phyloP scores from a whole-genome alignment of 2,329 filamentous ascomycete genomes.

The Didymosphaeria variabile region DNA sequence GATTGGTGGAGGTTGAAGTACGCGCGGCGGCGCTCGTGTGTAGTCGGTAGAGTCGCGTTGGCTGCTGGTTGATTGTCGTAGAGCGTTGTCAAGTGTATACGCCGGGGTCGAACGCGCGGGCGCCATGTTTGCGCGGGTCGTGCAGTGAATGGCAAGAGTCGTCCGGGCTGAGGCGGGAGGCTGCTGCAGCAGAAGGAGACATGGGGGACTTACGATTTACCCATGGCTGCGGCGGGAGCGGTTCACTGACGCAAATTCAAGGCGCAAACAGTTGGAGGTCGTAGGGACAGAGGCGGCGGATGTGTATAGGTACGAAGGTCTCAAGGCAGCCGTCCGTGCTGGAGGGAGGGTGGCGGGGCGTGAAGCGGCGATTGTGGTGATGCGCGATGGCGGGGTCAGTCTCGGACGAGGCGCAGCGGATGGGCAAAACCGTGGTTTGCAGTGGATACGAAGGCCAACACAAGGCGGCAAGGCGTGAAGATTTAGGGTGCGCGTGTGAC shows the following conservation, averaged over 20 bases:
- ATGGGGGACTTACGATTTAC: conserved; percentile 52
- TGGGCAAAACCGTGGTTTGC: conserved; percentile 4
- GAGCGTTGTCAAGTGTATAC: conserved; percentile 16
- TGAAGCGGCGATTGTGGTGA: conserved; percentile 13
- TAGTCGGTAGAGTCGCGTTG: conserved; percentile 23
- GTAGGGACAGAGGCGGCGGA: conserved; percentile 16
- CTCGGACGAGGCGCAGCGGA: conserved; percentile 26
- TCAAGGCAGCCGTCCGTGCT: conserved; percentile 4
- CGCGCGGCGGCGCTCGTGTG: conserved; percentile 16
- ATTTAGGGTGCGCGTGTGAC: conserved; percentile 3
- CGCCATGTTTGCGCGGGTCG: conserved; percentile 15
- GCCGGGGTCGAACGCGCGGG: conserved; percentile 6
- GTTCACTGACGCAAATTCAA: not conserved
- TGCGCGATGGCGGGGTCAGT: conserved; percentile 16
- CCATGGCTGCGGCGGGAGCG: conserved; percentile 39
- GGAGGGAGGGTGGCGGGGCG: conserved; percentile 17
- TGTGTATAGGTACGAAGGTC: not conserved
- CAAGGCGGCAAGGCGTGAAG: conserved; percentile 15
- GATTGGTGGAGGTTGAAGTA: conserved; percentile 13
- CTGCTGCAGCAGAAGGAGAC: conserved; percentile 26
- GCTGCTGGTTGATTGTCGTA: not conserved
- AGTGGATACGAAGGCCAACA: not conserved
- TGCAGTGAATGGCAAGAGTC: conserved; percentile 31
- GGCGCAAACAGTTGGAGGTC: not conserved
- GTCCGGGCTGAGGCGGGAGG: conserved; percentile 22